phyloP scores from a whole-genome alignment of 225 moss, liverwort and hornwort genomes.

The Ulota crispa region DNA sequence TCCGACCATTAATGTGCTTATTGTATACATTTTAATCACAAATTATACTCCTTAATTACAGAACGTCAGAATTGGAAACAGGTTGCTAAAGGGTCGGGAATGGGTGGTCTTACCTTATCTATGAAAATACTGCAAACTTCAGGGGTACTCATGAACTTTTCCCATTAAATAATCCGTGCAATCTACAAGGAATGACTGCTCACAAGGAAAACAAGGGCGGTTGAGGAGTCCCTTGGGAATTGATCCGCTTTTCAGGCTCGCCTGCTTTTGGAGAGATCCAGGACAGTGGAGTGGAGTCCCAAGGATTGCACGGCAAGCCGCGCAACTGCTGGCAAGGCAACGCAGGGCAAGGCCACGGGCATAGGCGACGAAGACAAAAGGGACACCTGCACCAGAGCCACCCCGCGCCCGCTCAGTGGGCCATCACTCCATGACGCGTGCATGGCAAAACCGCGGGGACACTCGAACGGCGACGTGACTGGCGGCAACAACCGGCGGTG shows the following conservation, averaged over 20 bases:
- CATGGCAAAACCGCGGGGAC: neutral
- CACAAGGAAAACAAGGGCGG: neutral
- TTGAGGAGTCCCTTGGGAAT: neutral
- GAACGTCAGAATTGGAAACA: no score
- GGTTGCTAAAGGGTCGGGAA: no score
- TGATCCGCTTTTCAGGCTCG: neutral
- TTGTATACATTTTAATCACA: no score
- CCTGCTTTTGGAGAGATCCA: neutral
- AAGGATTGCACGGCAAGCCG: slow-evolving; percentile 9
- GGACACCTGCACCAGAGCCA: neutral
- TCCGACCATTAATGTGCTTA: no score
- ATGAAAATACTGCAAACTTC: no score
- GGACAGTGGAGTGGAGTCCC: neutral
- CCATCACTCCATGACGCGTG: neutral
- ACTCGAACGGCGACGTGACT: neutral
- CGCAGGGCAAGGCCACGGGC: neutral
- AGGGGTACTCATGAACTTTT: no score
- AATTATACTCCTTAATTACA: no score
- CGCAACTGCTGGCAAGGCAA: neutral
- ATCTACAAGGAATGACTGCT: neutral
- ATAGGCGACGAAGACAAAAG: slow-evolving; percentile 6
- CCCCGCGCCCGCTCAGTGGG: neutral
- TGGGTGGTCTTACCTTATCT: no score
- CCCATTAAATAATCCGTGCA: neutral
- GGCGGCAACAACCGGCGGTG: slow-evolving; percentile 25